Evolutionary conservation across 257 asterid species (phyloP).

Genomic region (Gentiana macrophylla): DNA sequence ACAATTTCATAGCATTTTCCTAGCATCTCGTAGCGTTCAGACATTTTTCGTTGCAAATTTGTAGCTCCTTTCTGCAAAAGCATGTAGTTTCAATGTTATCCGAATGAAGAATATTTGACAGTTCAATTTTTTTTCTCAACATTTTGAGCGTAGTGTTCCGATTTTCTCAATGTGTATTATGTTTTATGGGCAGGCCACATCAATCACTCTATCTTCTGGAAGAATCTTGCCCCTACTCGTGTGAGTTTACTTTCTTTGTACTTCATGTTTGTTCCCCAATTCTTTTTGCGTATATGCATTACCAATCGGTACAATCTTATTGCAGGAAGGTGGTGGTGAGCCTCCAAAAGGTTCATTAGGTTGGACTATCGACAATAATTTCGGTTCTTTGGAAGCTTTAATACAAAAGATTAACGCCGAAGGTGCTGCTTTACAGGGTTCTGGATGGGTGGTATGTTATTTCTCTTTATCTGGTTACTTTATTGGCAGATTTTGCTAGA

Average conservation of each 20-base stretch:
- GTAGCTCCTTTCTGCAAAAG: too few species aligned
- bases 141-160: too few species aligned
- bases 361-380: constrained; percentile 47
- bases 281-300: neutral
- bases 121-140: too few species aligned
- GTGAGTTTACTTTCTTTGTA: constrained; percentile 25
- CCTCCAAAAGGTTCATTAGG: constrained; percentile 64
- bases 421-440: constrained; percentile 83
- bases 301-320: constrained; percentile 1
- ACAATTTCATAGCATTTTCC: too few species aligned
- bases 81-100: too few species aligned
- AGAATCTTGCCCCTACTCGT: constrained; percentile 56
- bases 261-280: neutral
- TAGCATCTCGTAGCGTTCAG: too few species aligned
- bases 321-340: constrained; percentile 86
- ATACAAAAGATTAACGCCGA: constrained; percentile 64
- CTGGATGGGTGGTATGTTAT: constrained; percentile 79
- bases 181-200: constrained; percentile 44
- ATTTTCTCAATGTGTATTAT: too few species aligned
- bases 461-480: neutral
- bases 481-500: neutral
- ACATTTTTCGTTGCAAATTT: too few species aligned
- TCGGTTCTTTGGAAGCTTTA: constrained; percentile 60
- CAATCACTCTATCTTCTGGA: constrained; percentile 86
- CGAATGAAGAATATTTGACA: too few species aligned